Evolutionary conservation across 345 rosid species (phyloP).

Genomic region (Excoecaria agallocha): DNA sequence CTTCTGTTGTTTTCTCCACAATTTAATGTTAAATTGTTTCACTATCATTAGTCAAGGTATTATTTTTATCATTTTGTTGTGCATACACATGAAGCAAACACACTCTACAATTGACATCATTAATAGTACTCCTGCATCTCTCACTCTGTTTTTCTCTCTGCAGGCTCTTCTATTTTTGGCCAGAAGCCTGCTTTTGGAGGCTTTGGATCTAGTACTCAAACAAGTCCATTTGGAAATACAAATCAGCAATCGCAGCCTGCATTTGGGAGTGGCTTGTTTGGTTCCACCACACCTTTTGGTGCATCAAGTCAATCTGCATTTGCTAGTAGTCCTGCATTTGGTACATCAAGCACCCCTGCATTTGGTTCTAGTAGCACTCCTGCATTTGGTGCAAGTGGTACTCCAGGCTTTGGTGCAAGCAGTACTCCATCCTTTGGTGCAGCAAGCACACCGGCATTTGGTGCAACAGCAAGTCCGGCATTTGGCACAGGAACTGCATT

Average conservation of each 20-base stretch:
- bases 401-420: slow-evolving; percentile 46
- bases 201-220: slow-evolving; percentile 62
- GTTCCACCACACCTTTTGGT: slow-evolving; percentile 67
- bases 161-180: slow-evolving; percentile 69
- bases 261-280: slow-evolving; percentile 62
- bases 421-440: slow-evolving; percentile 52
- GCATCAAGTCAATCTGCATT: slow-evolving; percentile 46
- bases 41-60: background rate
- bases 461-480: slow-evolving; percentile 47
- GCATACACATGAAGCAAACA: background rate
- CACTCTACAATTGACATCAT: background rate
- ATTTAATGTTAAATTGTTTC: background rate
- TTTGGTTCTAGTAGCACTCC: slow-evolving; percentile 51
- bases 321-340: slow-evolving; percentile 24
- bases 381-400: slow-evolving; percentile 52
- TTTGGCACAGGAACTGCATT: slow-evolving; percentile 41
- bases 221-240: slow-evolving; percentile 63
- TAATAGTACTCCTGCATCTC: background rate
- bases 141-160: background rate
- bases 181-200: slow-evolving; percentile 77
- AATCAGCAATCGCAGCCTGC: slow-evolving; percentile 71
- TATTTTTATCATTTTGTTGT: background rate
- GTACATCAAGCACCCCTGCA: slow-evolving; percentile 37
- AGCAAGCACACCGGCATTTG: slow-evolving; percentile 44
- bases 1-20: background rate